phyloP scores from a whole-genome alignment of 805 yeast genomes.

The Pichia rugopelliculosa region DNA sequence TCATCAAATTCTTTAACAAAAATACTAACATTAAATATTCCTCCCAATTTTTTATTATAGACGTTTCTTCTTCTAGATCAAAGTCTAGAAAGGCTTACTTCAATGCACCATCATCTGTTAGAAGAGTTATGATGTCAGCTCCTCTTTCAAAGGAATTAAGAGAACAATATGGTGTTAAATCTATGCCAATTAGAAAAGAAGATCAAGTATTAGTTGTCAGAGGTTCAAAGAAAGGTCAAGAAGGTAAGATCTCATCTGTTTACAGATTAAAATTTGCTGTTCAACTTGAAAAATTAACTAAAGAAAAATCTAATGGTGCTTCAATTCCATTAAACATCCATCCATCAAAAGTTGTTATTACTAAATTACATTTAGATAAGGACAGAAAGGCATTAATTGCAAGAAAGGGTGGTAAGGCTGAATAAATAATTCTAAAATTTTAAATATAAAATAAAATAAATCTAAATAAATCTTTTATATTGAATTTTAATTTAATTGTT shows the following conservation, averaged over 20 bases:
- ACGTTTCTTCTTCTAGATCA: conserved; percentile 99
- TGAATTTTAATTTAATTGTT: conserved; percentile 6
- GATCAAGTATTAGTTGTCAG: conserved; percentile 94
- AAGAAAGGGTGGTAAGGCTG: conserved; percentile 97
- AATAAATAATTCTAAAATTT: conserved; percentile 36
- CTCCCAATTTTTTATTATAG: conserved; percentile 30
- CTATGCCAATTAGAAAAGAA: conserved; percentile 96
- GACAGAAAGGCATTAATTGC: conserved; percentile 96
- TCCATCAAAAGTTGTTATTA: conserved; percentile 98
- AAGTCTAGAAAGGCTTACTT: conserved; percentile 99
- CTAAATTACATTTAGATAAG: conserved; percentile 96
- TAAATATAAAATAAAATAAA: background rate
- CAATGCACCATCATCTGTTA: conserved; percentile 92
- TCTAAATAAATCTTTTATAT: background rate
- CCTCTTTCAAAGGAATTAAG: conserved; percentile 98
- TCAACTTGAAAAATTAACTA: conserved; percentile 94
- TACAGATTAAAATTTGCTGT: conserved; percentile 98
- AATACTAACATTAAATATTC: conserved; percentile 21
- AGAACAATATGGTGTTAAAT: conserved; percentile 91
- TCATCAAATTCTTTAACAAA: background rate
- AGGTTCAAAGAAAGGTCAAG: conserved; percentile 99
- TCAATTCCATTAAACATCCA: conserved; percentile 94
- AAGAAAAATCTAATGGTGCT: conserved; percentile 97
- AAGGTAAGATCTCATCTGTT: conserved; percentile 95
- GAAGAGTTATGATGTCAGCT: conserved; percentile 94